Evolutionary conservation across 2,329 filamentous ascomycete genomes (phyloP).

Genomic region (Hypomyces perniciosus): DNA sequence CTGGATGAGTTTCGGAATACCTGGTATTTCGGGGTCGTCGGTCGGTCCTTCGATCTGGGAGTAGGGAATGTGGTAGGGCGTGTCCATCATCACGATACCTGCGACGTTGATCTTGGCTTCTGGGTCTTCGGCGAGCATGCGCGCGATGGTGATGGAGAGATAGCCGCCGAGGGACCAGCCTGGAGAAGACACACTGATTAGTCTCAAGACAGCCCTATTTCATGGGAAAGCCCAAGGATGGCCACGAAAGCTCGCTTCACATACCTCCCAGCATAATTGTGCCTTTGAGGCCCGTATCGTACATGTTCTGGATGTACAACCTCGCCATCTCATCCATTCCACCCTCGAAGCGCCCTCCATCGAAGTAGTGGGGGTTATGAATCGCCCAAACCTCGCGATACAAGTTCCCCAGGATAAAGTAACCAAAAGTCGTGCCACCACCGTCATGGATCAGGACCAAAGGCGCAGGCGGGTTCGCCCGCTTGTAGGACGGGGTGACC

Average conservation of each 20-base stretch:
- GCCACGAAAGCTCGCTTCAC: conserved; percentile 3
- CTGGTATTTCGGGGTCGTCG: conserved; percentile 16
- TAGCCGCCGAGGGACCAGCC: conserved; percentile 28
- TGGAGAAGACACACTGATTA: conserved; percentile 5
- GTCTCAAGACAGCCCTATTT: background rate
- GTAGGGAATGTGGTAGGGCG: conserved; percentile 22
- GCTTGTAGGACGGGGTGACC: conserved; percentile 14
- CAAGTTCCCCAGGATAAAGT: conserved; percentile 23
- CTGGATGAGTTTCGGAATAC: conserved; percentile 21
- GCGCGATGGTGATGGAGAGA: conserved; percentile 21
- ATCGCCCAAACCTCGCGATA: conserved; percentile 27
- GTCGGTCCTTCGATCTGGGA: conserved; percentile 12
- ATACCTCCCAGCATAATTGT: conserved; percentile 23
- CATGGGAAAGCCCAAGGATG: background rate
- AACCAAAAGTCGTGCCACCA: conserved; percentile 26
- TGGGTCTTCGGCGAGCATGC: conserved; percentile 20
- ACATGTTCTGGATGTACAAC: conserved; percentile 22
- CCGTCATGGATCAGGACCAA: conserved; percentile 27
- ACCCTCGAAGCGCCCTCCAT: conserved; percentile 20
- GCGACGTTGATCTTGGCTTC: conserved; percentile 19
- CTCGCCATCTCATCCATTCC: conserved; percentile 25
- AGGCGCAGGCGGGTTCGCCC: conserved; percentile 15
- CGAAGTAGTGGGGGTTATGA: conserved; percentile 24
- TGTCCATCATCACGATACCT: conserved; percentile 25
- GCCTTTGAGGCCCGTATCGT: conserved; percentile 20